Percentiles rank a stretch among this genome's conserved stretches.
These are phyloP conservation scores for Thozetella sp. DNA, from an alignment of 495 filamentous ascomycete genomes.

Conservation along the genomic window DNA sequence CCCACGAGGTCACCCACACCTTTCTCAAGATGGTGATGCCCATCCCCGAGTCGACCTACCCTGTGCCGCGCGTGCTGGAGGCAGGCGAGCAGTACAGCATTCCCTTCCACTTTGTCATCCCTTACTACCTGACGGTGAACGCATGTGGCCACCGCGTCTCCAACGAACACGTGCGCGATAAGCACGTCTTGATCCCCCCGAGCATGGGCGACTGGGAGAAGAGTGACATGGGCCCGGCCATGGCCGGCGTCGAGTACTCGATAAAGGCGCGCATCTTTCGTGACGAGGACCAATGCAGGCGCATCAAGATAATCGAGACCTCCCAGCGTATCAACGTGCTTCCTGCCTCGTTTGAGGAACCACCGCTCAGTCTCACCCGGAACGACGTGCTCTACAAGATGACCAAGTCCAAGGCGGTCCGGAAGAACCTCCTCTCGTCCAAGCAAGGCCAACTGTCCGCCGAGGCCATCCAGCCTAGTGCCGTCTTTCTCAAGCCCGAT, in stretches of 20 bases:
- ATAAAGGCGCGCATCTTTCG: conserved; percentile 62
- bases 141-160: conserved; percentile 46
- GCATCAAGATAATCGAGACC: conserved; percentile 41
- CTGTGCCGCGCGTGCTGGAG: conserved; percentile 68
- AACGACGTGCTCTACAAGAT: conserved; percentile 66
- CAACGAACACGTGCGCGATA: conserved; percentile 62
- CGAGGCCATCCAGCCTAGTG: conserved; percentile 71
- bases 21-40: conserved; percentile 88
- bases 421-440: conserved; percentile 75
- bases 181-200: conserved; percentile 81
- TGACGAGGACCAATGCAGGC: conserved; percentile 23
- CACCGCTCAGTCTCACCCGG: conserved; percentile 68
- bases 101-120: conserved; percentile 88
- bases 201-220: conserved; percentile 72
- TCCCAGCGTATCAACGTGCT: conserved; percentile 72
- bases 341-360: conserved; percentile 73
- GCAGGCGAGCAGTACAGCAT: conserved; percentile 68
- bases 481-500: conserved; percentile 60
- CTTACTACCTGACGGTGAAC: conserved; percentile 64
- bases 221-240: conserved; percentile 83
- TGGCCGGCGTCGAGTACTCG: conserved; percentile 75
- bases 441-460: conserved; percentile 75
- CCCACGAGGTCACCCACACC: conserved; percentile 46
- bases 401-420: conserved; percentile 74
- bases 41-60: conserved; percentile 67